Conservation (phyloP, 768 basidiomycete genomes). For the Tephrocybe rancida region DNA sequence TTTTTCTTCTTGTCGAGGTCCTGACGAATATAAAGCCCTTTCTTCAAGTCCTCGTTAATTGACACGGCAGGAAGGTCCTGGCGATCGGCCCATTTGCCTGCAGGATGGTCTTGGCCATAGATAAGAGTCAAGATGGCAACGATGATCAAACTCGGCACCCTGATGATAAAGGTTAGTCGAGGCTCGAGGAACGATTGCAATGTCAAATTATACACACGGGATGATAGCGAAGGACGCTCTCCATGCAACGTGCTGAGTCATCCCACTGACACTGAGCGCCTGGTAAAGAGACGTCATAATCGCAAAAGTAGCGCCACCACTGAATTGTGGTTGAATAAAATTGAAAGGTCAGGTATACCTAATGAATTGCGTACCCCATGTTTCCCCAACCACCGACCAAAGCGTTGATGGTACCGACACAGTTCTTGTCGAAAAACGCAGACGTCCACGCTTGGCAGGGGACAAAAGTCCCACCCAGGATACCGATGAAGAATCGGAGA, state of each 20-base stretch:
- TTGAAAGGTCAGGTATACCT: not conserved
- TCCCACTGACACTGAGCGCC: constrained; percentile 33
- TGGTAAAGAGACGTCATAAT: constrained; percentile 59
- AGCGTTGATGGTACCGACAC: constrained; percentile 49
- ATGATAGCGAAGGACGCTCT: constrained; percentile 55
- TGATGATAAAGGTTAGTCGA: constrained; percentile 1
- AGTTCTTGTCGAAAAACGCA: constrained; percentile 55
- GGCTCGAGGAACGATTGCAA: not conserved
- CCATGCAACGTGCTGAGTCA: constrained; percentile 50
- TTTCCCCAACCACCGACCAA: constrained; percentile 60
- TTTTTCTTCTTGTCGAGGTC: not conserved
- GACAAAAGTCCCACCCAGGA: constrained; percentile 63
- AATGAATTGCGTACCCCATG: constrained; percentile 30
- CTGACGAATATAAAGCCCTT: constrained; percentile 1
- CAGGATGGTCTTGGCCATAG: constrained; percentile 56
- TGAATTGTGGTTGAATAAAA: constrained; percentile 6
- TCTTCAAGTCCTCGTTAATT: not conserved
- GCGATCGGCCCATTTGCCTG: constrained; percentile 53
- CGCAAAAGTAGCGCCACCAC: constrained; percentile 54
- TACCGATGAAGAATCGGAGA: constrained; percentile 58
- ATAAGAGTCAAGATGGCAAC: constrained; percentile 41
- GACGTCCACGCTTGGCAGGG: constrained; percentile 66
- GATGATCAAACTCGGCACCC: constrained; percentile 48
- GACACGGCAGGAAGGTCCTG: constrained; percentile 36
- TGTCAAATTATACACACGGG: constrained; percentile 32